Base-by-base conservation (phyloP, 352 stramenopile genomes). In the Phytophthora macrochlamydospora region DNA sequence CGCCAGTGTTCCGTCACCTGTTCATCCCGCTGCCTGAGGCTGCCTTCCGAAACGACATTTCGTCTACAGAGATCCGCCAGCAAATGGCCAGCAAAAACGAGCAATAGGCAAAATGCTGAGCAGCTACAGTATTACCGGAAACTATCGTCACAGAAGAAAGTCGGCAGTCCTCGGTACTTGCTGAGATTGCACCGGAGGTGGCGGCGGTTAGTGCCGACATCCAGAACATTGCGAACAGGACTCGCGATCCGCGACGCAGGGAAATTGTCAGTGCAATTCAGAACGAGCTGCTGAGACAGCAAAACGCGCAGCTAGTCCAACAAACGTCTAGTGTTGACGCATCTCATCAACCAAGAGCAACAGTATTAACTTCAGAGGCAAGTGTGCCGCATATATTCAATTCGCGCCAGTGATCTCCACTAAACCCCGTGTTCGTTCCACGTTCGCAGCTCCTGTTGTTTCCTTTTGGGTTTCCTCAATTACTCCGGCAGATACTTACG, bases 1-100 rank as follows among this genome's bases (percentile, higher is more conserved):
- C 86, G 3, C 9, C 67, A 0, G 71, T 82, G 7, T 79, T 94
- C 43, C 65, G 71, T 28, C 42, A 83, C 30, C 64, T 94, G 44
- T 97, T 97, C 59, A 11, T 92, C 2, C 73, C 78, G 4, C 54
- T 98, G 11, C 50, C 74, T 12, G 92, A 97, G 67, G 67, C 74
- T 2, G 57, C 79, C 2, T 98, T 96, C 65, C 89, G 92, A 35
- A 84, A 84, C 32, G 92, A 98, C 68, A 71, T 98, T 12, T 97
- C 90, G 9, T 98, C 92, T 12, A 96, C 91, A 2, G 71, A 92
- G 33, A 75, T 98, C 4, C 81, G 91, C 7, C 57, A 69, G 14
- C 59, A 71, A 42, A 59, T 62, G 43, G 62, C 62, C 31, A 45
- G 43, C 55, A n/a, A 49, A 42, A 58, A 28, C 35, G 35, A 40